These are phyloP conservation scores for Batkoa obscura DNA, from an alignment of 371 early-diverging fungal genomes.

Conservation along the genomic window DNA sequence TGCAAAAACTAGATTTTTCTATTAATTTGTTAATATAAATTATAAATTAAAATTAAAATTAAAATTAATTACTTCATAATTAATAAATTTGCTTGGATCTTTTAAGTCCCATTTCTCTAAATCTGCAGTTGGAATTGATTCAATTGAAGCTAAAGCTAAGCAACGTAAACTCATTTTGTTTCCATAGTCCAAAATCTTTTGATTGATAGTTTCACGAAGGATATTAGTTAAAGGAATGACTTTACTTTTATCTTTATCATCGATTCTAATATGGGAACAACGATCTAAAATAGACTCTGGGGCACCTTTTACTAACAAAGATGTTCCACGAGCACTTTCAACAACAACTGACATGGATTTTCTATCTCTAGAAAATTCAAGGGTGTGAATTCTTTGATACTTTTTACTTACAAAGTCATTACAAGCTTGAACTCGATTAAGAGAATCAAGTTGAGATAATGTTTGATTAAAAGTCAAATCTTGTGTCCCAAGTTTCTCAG, in stretches of 20 bases:
- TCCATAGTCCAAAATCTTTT: constrained; percentile 58
- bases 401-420: constrained; percentile 31
- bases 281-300: constrained; percentile 85
- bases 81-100: constrained; percentile 39
- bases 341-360: constrained; percentile 91
- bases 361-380: constrained; percentile 90
- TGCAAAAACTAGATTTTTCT: constrained; percentile 63
- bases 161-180: constrained; percentile 59
- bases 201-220: constrained; percentile 37
- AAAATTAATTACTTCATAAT: constrained; percentile 26
- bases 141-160: constrained; percentile 72
- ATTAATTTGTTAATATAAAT: background rate
- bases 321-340: constrained; percentile 11
- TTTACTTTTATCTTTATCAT: constrained; percentile 14
- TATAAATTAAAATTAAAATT: background rate
- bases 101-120: constrained; percentile 23
- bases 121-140: constrained; percentile 24
- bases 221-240: constrained; percentile 44
- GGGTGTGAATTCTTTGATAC: constrained; percentile 32
- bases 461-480: constrained; percentile 46
- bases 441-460: constrained; percentile 20
- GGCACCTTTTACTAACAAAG: constrained; percentile 77
- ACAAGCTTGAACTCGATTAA: constrained; percentile 15
- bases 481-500: constrained; percentile 77
- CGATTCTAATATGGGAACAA: constrained; percentile 45